Evolutionary conservation across 352 stramenopile species (phyloP), one percentile per base, ranked within the genome.

Genomic region (Pseudoperonospora humuli): DNA sequence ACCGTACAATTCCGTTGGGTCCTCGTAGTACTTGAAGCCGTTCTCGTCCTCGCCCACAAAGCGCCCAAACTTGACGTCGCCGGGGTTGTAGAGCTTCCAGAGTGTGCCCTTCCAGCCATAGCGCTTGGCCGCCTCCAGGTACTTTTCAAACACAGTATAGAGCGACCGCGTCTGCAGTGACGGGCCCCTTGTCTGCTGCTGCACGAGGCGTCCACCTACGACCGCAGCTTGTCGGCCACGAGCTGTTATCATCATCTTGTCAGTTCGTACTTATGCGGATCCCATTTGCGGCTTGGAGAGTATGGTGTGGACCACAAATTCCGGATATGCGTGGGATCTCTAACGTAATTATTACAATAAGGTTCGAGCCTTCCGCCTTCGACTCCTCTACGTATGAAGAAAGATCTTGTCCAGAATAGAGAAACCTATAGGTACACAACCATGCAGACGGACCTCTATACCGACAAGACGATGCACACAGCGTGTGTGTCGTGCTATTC

Each of bases 41-140:
- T 90, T 87, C 61, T 85, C 61, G 53, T 93, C 81, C 43, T 84
- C 50, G 28, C 81, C 81, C 18, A 93, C 78, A 27, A 75, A 64
- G 39, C 84, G 77, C 13, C 81, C 81, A 53, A 93, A 93, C 61
- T 93, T 93, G 57, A 93, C 76, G 50, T 93, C 81, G 10, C 76
- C 76, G 1, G 76, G 72, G 59, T 89, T 89, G 61, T 89, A 93
- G n/a, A 93, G 71, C 56, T 90, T 88, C 81, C 81, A 93, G 28
- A 93, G 65, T 38, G 71, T 74, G 7, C 69, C 61, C 72, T 90
- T 85, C 57, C 62, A 81, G 37, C 81, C 81, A 61, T 74, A 93
- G 39, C 79, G 78, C 59, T 86, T 83, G 61, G 79, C 64, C 26
- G 81, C 71, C 54, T 91, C 78, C 33, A 65, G 45, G 58, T 93